Conservation (phyloP, 192 early-diverging fungal genomes). For the Entomortierella chlamydospora region DNA sequence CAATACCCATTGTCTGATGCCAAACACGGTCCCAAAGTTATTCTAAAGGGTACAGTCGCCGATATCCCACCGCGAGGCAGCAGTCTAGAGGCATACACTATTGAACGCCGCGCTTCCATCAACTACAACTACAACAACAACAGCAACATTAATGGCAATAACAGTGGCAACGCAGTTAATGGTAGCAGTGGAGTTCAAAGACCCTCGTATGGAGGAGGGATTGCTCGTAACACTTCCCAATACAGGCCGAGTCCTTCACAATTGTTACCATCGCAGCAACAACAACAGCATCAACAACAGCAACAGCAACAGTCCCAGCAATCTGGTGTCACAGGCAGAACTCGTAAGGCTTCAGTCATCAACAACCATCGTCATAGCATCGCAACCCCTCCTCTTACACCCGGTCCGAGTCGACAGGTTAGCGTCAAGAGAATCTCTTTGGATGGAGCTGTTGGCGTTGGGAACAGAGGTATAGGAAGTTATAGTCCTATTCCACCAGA, state of each 20-base stretch:
- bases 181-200: neutral
- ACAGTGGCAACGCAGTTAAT: too few relatives aligned
- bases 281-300: constrained; percentile 1
- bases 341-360: constrained; percentile 6
- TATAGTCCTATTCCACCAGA: neutral
- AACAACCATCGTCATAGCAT: neutral
- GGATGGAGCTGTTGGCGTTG: neutral
- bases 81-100: constrained; percentile 12
- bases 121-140: neutral
- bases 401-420: neutral
- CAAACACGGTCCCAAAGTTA: constrained; percentile 15
- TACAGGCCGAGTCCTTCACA: neutral
- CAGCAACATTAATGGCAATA: neutral
- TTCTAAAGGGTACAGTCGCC: constrained; percentile 1
- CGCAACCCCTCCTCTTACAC: neutral
- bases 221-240: neutral
- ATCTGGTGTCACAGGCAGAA: neutral
- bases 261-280: neutral
- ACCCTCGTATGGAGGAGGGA: neutral
- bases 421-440: constrained; percentile 2
- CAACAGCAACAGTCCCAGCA: constrained; percentile 1
- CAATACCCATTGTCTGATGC: constrained; percentile 7
- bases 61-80: constrained; percentile 14
- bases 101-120: too few relatives aligned
- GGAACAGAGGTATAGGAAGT: neutral